These are phyloP conservation scores for Aspergillus hiratsukae DNA, from an alignment of 2,329 filamentous ascomycete species.

Conservation along the genomic window DNA sequence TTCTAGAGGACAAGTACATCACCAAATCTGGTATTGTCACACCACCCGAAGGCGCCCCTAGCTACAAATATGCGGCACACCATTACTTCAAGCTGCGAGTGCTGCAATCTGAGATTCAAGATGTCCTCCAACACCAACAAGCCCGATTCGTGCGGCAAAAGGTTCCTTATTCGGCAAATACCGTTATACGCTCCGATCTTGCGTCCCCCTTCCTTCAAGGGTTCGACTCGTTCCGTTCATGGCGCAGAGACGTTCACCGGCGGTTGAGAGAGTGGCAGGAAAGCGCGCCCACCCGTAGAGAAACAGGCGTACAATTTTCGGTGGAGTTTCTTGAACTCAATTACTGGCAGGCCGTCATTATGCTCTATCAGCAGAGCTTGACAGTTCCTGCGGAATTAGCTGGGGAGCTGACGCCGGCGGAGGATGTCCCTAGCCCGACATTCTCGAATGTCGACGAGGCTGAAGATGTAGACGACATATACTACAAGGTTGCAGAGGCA, in stretches of 20 bases:
- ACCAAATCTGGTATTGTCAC: slow-evolving; percentile 70
- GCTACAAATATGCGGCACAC: slow-evolving; percentile 85
- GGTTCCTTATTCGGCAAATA: slow-evolving; percentile 61
- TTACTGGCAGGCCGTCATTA: slow-evolving; percentile 96
- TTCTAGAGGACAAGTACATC: slow-evolving; percentile 84
- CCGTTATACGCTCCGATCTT: slow-evolving; percentile 71
- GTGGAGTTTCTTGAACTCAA: slow-evolving; percentile 89
- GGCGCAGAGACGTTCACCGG: slow-evolving; percentile 82
- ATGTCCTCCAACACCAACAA: slow-evolving; percentile 90
- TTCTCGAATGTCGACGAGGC: slow-evolving; percentile 42
- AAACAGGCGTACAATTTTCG: slow-evolving; percentile 85
- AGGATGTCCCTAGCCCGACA: slow-evolving; percentile 55
- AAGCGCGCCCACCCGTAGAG: slow-evolving; percentile 67
- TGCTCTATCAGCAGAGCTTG: slow-evolving; percentile 88
- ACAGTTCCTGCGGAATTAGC: slow-evolving; percentile 81
- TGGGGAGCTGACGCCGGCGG: slow-evolving; percentile 62
- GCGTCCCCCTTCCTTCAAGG: slow-evolving; percentile 79
- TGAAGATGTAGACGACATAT: slow-evolving; percentile 84
- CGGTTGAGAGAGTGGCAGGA: slow-evolving; percentile 83
- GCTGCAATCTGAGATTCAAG: slow-evolving; percentile 89
- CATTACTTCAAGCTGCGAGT: slow-evolving; percentile 88
- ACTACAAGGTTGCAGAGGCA: slow-evolving; percentile 90
- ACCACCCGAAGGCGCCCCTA: slow-evolving; percentile 60
- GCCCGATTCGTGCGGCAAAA: slow-evolving; percentile 69
- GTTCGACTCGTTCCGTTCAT: slow-evolving; percentile 81